Conservation (phyloP, 2,329 filamentous ascomycete genomes). For the Blastomyces emzantsi region DNA sequence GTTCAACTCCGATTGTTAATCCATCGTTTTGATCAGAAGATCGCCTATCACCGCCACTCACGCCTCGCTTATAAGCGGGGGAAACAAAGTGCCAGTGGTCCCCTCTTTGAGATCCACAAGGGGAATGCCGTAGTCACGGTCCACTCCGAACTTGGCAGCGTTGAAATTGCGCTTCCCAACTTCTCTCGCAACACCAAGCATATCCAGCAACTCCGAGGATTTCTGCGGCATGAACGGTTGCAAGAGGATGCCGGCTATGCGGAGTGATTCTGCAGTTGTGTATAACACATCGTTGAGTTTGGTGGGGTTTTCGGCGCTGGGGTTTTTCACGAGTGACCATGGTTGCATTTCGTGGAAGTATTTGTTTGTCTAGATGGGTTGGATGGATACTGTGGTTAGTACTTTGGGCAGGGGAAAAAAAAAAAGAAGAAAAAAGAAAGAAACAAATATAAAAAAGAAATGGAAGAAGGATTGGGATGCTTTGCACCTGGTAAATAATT, state of each 20-base stretch:
- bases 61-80: conserved; percentile 35
- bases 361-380: conserved; percentile 49
- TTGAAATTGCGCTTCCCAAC: conserved; percentile 52
- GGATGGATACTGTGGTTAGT: neutral
- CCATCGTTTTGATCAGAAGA: neutral
- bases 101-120: conserved; percentile 34
- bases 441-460: conserved; percentile 5
- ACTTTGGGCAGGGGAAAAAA: neutral
- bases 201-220: conserved; percentile 61
- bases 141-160: conserved; percentile 54
- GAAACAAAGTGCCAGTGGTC: conserved; percentile 45
- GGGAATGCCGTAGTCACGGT: conserved; percentile 58
- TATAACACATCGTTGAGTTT: conserved; percentile 57
- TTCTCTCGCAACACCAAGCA: conserved; percentile 56
- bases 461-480: neutral
- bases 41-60: conserved; percentile 17
- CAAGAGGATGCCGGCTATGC: conserved; percentile 72
- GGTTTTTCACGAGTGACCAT: conserved; percentile 51
- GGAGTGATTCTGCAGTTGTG: conserved; percentile 63
- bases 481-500: conserved; percentile 47
- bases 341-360: conserved; percentile 58
- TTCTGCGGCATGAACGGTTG: conserved; percentile 88
- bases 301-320: conserved; percentile 26
- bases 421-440: no score
- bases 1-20: neutral